Base-by-base conservation (phyloP, 2,329 filamentous ascomycete genomes). In the Pseudofabraea citricarpa region DNA sequence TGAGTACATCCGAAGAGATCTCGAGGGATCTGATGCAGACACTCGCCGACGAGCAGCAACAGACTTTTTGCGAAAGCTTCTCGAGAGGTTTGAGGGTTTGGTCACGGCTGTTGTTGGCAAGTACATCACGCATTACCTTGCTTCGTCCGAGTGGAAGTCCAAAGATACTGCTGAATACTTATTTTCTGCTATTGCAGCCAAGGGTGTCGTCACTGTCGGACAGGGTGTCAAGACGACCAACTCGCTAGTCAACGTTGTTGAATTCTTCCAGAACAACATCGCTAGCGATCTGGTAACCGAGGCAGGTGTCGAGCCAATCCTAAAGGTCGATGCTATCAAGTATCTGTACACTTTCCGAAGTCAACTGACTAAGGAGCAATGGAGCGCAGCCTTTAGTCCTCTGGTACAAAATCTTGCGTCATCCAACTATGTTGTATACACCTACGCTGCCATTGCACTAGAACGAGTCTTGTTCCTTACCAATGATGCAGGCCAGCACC, bases 121-220 rank as follows among this genome's bases (percentile, higher is more conserved):
- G 54, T 96, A 97, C 68, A 87, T 94, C 57, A 79, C 85, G 49
- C 86, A 90, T 64, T 95, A 94, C 62, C 75, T 98, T 21, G 67
- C 71, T 26, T 75, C 85, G 43, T 90, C 90, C 15, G 90, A 95
- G 63, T 98, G 93, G 93, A 95, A 94, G 66, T 83, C 90, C 38
- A 98, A 98, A 70, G 93, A 98, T 60, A 97, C 91, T 1, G 93
- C 93, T n/a, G 85, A 96, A 45, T 97, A 97, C 60, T 79, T 98
- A 13, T 98, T 94, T 72, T 82, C 93, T 27, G 89, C 93, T 4
- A 89, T 97, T 55, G 93, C 93, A 13, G 89, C 90, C 31, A 95
- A 95, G 70, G 93, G 93, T 42, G 79, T 82, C 23, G 83, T 91
- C 23, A 97, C 93, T 3, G 79, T 89, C 6, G 86, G 83, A 0